phyloP scores from a whole-genome alignment of 2,329 filamentous ascomycete genomes.

The Neodidymelliopsis sp. region DNA sequence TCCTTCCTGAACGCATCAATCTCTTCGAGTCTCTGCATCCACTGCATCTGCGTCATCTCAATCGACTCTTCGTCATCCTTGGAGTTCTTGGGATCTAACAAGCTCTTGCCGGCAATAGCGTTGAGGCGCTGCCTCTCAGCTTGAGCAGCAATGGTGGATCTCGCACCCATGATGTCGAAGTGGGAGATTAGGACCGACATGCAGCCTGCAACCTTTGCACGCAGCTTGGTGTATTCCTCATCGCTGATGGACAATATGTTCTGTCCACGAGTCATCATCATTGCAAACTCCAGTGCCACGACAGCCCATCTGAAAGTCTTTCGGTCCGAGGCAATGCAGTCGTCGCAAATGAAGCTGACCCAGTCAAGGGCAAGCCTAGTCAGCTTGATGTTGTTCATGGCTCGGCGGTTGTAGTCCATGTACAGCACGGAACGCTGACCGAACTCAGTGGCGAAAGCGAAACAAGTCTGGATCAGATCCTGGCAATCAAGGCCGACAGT shows the following conservation, averaged over 20 bases:
- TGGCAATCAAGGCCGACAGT: constrained; percentile 85
- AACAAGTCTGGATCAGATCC: constrained; percentile 96
- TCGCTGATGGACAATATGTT: constrained; percentile 92
- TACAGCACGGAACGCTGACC: constrained; percentile 92
- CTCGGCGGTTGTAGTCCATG: constrained; percentile 92
- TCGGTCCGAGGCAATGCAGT: constrained; percentile 91
- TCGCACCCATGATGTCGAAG: constrained; percentile 98
- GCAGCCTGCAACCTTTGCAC: constrained; percentile 91
- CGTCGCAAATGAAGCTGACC: constrained; percentile 97
- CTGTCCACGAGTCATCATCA: constrained; percentile 93
- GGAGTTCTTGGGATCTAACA: constrained; percentile 77
- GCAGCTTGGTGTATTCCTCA: constrained; percentile 81
- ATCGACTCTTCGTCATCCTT: constrained; percentile 87
- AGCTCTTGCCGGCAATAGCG: constrained; percentile 76
- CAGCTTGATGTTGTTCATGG: constrained; percentile 97
- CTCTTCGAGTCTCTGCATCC: constrained; percentile 73
- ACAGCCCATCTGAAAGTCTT: constrained; percentile 99
- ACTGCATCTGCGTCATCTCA: constrained; percentile 75
- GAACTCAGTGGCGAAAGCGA: constrained; percentile 98
- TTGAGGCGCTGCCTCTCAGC: constrained; percentile 91
- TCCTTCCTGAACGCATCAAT: constrained; percentile 82
- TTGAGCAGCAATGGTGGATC: constrained; percentile 90
- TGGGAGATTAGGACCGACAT: constrained; percentile 98
- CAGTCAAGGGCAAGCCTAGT: constrained; percentile 94
- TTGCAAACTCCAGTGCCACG: constrained; percentile 91